Evolutionary conservation across 306 rosid species (phyloP).

Genomic region (Phaseolus lunatus): DNA sequence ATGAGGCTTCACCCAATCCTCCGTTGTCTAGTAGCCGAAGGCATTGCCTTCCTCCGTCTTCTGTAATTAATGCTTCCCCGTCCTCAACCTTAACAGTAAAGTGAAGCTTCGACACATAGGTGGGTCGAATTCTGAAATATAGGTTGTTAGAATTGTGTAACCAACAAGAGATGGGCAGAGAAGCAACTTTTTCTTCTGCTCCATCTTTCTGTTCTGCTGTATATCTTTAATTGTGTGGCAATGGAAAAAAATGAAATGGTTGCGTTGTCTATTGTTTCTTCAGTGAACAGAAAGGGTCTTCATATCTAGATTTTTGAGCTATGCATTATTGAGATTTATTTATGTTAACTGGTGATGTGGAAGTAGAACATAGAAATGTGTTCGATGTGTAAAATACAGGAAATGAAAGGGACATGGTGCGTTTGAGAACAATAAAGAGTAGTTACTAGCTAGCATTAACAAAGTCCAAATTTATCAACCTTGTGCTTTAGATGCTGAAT

Average conservation of each 20-base stretch:
- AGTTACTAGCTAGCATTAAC: neutral
- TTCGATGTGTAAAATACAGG: constrained; percentile 35
- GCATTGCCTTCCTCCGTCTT: constrained; percentile 58
- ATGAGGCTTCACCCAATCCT: constrained; percentile 46
- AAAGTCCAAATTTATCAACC: neutral
- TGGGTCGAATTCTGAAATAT: constrained; percentile 35
- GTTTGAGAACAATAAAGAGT: neutral
- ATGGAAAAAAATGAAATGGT: constrained; percentile 41
- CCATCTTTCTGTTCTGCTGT: constrained; percentile 37
- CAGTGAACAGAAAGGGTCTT: constrained; percentile 27
- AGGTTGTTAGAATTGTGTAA: constrained; percentile 51
- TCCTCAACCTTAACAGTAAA: constrained; percentile 63
- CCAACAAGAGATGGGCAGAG: constrained; percentile 44
- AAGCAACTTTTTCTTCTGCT: constrained; percentile 40
- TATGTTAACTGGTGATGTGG: constrained; percentile 1
- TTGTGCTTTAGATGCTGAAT: neutral
- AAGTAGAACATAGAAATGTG: constrained; percentile 5
- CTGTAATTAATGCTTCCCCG: constrained; percentile 67
- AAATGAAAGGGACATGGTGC: constrained; percentile 1
- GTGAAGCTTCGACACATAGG: constrained; percentile 52
- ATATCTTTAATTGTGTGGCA: constrained; percentile 15
- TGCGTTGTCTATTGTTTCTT: constrained; percentile 43
- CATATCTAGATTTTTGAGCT: neutral
- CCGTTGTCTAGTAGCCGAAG: constrained; percentile 57
- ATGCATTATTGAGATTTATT: neutral